Percentiles rank a stretch among this genome's conserved stretches.
These are phyloP conservation scores for Sesbania bispinosa DNA, from an alignment of 306 rosid species.

Conservation along the genomic window DNA sequence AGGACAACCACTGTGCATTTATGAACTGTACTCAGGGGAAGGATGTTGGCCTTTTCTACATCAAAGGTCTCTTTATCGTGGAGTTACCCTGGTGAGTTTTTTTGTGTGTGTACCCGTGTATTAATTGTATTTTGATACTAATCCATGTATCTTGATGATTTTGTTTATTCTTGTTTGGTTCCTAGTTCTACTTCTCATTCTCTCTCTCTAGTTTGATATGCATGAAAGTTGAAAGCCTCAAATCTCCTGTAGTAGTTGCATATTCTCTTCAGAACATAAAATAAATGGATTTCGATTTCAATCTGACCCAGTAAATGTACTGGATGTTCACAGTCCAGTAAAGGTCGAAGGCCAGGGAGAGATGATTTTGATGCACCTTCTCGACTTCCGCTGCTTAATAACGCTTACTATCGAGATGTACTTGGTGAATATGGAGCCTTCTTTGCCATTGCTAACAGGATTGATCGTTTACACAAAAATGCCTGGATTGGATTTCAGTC, in stretches of 20 bases:
- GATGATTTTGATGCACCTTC: constrained; percentile 94
- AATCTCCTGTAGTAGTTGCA: background rate
- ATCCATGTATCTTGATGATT: background rate
- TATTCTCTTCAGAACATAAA: background rate
- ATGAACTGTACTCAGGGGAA: constrained; percentile 93
- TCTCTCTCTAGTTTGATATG: background rate
- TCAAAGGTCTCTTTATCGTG: constrained; percentile 72
- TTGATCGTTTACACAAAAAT: constrained; percentile 90
- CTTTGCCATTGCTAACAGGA: constrained; percentile 81
- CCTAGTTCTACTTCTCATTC: background rate
- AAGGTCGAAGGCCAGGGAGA: constrained; percentile 70
- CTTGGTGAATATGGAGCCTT: constrained; percentile 90
- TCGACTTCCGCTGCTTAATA: constrained; percentile 78
- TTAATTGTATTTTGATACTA: background rate
- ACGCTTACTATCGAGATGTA: constrained; percentile 73
- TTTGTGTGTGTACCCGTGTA: background rate
- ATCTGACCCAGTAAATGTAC: constrained; percentile 11
- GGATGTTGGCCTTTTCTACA: constrained; percentile 98
- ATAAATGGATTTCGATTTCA: constrained; percentile 1
- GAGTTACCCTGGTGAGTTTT: constrained; percentile 81
- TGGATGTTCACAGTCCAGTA: constrained; percentile 62
- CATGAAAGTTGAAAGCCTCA: background rate
- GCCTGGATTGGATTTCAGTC: constrained; percentile 99
- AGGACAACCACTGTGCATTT: constrained; percentile 87
- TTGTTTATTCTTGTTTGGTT: background rate